Conservation (phyloP, 1,284 basidiomycete genomes). For the Ceratobasidium sp. region DNA sequence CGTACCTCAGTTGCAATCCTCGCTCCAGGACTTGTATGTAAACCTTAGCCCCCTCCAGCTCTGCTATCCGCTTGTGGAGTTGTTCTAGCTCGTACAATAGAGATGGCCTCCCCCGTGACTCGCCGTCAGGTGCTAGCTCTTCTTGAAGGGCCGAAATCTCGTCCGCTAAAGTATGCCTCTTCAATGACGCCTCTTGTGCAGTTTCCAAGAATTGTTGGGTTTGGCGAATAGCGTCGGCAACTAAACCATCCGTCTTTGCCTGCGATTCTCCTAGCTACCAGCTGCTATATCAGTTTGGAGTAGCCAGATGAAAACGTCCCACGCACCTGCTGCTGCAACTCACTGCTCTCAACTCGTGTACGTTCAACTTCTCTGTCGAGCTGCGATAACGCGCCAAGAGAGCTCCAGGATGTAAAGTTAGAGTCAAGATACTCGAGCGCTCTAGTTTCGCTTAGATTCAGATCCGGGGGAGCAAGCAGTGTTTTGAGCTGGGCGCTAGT, state of each 20-base stretch:
- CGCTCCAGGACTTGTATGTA: slow-evolving; percentile 81
- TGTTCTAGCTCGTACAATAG: slow-evolving; percentile 84
- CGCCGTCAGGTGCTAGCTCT: slow-evolving; percentile 68
- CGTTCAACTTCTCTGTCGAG: slow-evolving; percentile 40
- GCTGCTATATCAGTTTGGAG: background rate
- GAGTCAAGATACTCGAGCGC: slow-evolving; percentile 42
- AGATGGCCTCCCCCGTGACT: slow-evolving; percentile 61
- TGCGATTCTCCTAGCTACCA: slow-evolving; percentile 42
- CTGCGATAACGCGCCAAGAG: slow-evolving; percentile 22
- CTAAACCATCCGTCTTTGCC: slow-evolving; percentile 16
- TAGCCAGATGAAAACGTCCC: background rate
- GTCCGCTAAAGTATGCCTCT: slow-evolving; percentile 79
- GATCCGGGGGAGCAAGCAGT: slow-evolving; percentile 40
- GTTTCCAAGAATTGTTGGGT: slow-evolving; percentile 49
- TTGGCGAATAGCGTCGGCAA: slow-evolving; percentile 29
- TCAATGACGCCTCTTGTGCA: slow-evolving; percentile 77
- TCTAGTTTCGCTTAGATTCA: slow-evolving; percentile 35
- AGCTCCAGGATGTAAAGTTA: slow-evolving; percentile 43
- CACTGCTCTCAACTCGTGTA: slow-evolving; percentile 24
- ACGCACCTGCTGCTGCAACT: slow-evolving; percentile 39
- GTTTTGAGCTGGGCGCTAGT: slow-evolving; percentile 39
- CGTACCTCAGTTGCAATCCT: slow-evolving; percentile 77
- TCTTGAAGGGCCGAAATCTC: slow-evolving; percentile 75
- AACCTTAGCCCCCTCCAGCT: slow-evolving; percentile 75
- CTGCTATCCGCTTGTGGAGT: slow-evolving; percentile 75